Evolutionary conservation across 2,329 filamentous ascomycete species (phyloP).

Genomic region (Fusarium buxicola): DNA sequence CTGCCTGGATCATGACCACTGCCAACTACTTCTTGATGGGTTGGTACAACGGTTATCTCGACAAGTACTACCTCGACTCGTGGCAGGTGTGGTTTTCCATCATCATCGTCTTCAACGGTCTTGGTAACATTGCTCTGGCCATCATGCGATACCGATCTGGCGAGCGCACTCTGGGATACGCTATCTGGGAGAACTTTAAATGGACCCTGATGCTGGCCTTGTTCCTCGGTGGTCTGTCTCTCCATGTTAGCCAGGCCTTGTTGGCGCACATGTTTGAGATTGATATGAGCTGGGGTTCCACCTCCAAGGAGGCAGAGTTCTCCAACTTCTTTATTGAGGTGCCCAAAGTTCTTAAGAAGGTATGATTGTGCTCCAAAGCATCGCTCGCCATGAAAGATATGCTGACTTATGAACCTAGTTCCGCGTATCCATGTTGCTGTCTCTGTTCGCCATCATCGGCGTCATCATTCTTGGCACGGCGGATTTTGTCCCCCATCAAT

Average conservation of each 20-base stretch:
- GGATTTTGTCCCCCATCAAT: conserved; percentile 72
- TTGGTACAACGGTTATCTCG: conserved; percentile 81
- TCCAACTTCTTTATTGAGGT: conserved; percentile 89
- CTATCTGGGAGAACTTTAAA: conserved; percentile 74
- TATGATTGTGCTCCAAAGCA: conserved; percentile 62
- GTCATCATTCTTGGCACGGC: conserved; percentile 75
- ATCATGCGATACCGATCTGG: conserved; percentile 78
- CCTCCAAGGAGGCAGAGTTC: conserved; percentile 83
- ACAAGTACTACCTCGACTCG: conserved; percentile 83
- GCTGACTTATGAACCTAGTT: conserved; percentile 60
- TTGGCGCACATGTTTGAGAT: conserved; percentile 86
- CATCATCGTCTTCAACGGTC: conserved; percentile 80
- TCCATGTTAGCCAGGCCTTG: conserved; percentile 84
- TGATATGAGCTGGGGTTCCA: conserved; percentile 88
- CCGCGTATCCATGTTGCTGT: conserved; percentile 77
- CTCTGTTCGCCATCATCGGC: conserved; percentile 65
- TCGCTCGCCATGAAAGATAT: conserved; percentile 42
- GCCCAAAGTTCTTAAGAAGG: conserved; percentile 80
- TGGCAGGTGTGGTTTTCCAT: conserved; percentile 86
- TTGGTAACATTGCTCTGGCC: conserved; percentile 78
- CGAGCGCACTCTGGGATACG: conserved; percentile 68
- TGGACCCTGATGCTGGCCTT: conserved; percentile 81
- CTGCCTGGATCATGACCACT: conserved; percentile 78
- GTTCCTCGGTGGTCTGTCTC: conserved; percentile 83
- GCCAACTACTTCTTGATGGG: conserved; percentile 81